Conservation (phyloP, 352 stramenopile species). For the Pythium myriotylum region DNA sequence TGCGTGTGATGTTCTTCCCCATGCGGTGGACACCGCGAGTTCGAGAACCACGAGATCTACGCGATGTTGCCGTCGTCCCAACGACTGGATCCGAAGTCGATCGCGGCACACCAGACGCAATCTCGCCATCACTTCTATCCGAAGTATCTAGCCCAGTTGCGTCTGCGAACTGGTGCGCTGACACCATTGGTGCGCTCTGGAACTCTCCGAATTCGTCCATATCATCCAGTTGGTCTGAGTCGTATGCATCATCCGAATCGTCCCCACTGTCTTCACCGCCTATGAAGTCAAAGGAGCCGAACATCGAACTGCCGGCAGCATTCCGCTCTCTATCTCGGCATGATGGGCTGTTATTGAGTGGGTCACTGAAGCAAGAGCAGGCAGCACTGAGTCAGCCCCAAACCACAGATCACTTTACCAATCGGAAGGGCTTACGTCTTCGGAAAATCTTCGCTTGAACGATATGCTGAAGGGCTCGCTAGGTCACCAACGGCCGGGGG, state of each 20-base stretch:
- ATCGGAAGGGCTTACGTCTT: not conserved
- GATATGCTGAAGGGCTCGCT: slow-evolving; percentile 40
- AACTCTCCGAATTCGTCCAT: slow-evolving; percentile 70
- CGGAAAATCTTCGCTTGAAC: slow-evolving; percentile 44
- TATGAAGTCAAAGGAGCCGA: slow-evolving; percentile 83
- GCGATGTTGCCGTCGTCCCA: not conserved
- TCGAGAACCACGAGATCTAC: slow-evolving; percentile 18
- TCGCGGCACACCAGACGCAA: not conserved
- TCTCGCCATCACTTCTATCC: slow-evolving; percentile 15
- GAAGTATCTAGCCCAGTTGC: slow-evolving; percentile 1
- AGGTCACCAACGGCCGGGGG: slow-evolving; percentile 34
- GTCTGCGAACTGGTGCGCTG: slow-evolving; percentile 3
- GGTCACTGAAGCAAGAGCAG: too few relatives aligned
- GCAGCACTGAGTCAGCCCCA: too few relatives aligned
- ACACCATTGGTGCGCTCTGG: slow-evolving; percentile 34
- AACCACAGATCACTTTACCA: not conserved
- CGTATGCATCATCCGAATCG: slow-evolving; percentile 73
- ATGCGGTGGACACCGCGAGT: slow-evolving; percentile 73
- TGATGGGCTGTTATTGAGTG: slow-evolving; percentile 78
- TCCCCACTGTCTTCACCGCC: slow-evolving; percentile 83
- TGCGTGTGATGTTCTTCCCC: slow-evolving; percentile 76
- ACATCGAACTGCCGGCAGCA: slow-evolving; percentile 31
- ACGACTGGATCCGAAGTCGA: slow-evolving; percentile 10
- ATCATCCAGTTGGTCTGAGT: slow-evolving; percentile 73
- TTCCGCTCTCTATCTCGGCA: slow-evolving; percentile 38